Evolutionary conservation across 768 basidiomycete species (phyloP).

Genomic region (Steccherinum ochraceum): DNA sequence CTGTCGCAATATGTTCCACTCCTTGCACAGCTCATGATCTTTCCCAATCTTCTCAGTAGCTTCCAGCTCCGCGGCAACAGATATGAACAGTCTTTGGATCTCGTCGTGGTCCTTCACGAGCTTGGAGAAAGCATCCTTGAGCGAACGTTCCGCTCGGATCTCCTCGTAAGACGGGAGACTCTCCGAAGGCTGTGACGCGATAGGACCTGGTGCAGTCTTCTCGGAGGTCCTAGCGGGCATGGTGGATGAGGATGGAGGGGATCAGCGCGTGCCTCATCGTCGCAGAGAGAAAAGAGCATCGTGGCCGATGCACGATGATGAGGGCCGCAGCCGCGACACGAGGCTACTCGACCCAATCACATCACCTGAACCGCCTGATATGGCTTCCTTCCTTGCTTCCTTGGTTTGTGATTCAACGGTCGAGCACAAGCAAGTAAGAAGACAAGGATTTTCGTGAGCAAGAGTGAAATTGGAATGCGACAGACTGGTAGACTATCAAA

Average conservation of each 20-base stretch:
- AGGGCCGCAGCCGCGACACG: no score
- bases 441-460: no score
- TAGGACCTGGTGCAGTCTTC: not conserved
- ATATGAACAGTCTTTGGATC: conserved; percentile 21
- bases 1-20: conserved; percentile 21
- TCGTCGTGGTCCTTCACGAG: conserved; percentile 20
- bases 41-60: conserved; percentile 20
- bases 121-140: conserved; percentile 18
- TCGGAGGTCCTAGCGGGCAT: not conserved
- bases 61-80: conserved; percentile 19
- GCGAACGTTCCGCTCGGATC: conserved; percentile 11
- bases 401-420: no score
- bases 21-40: conserved; percentile 13
- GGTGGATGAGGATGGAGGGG: not conserved
- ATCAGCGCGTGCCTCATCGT: no score
- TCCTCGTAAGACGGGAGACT: conserved; percentile 10
- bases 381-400: no score
- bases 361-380: no score
- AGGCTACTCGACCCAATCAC: no score
- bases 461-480: no score
- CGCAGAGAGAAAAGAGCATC: no score
- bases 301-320: no score
- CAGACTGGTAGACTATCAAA: no score
- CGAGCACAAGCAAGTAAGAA: no score
- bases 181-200: not conserved